Conservation (phyloP, 2,329 filamentous ascomycete species). For the Monilinia fructigena region DNA sequence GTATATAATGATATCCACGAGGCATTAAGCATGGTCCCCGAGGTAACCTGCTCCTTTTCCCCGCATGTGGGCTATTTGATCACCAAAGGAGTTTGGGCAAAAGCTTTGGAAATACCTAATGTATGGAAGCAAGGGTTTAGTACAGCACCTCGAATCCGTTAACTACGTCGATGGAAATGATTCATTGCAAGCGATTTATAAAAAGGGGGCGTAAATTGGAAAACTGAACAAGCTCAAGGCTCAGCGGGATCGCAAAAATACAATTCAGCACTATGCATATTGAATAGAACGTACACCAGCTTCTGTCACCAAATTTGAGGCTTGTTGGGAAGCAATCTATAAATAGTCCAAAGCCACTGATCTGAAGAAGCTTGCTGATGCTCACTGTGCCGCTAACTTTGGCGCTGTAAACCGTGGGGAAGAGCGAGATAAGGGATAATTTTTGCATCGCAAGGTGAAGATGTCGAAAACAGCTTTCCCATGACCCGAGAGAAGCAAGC, state of each 20-base stretch:
- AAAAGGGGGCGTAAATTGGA: constrained; percentile 50
- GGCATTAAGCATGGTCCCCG: no score
- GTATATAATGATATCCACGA: no score
- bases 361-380: no score
- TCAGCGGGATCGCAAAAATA: constrained; percentile 48
- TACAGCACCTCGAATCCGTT: constrained; percentile 41
- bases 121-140: constrained; percentile 6
- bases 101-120: constrained; percentile 7
- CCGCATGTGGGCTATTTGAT: not conserved
- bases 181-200: constrained; percentile 46
- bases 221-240: constrained; percentile 48
- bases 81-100: constrained; percentile 4
- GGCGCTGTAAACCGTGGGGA: no score
- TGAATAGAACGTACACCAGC: not conserved
- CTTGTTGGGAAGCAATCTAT: no score
- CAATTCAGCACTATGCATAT: constrained; percentile 45
- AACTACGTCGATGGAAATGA: constrained; percentile 54
- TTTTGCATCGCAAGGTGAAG: no score
- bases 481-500: no score
- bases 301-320: not conserved
- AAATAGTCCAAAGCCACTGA: no score
- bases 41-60: no score
- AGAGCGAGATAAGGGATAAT: no score
- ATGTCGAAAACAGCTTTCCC: no score
- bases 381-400: no score